Conservation (phyloP, 2,329 filamentous ascomycete genomes). For the Aspergillus brunneoviolaceus region DNA sequence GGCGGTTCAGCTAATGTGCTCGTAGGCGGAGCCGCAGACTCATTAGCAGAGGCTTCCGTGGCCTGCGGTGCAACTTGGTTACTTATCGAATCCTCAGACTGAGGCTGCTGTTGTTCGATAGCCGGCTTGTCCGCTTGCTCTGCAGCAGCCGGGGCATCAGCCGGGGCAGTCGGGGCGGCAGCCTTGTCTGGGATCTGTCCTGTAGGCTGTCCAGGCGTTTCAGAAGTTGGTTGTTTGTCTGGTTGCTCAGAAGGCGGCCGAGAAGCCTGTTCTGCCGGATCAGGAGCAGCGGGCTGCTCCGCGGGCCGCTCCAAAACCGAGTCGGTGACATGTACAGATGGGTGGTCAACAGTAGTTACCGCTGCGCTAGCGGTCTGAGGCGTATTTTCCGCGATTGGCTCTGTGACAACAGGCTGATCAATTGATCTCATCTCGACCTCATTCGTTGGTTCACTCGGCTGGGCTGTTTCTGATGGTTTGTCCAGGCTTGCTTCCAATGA, state of each 20-base stretch:
- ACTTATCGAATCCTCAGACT: neutral
- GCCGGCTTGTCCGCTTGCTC: neutral
- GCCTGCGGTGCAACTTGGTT: neutral
- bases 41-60: neutral
- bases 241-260: slow-evolving; percentile 8
- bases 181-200: neutral
- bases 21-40: neutral
- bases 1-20: neutral
- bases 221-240: neutral
- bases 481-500: slow-evolving; percentile 48
- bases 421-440: slow-evolving; percentile 6
- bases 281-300: slow-evolving; percentile 1
- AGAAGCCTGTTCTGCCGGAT: neutral
- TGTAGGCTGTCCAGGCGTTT: neutral
- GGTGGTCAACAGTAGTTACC: neutral
- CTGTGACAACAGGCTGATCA: neutral
- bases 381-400: neutral
- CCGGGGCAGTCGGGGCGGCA: neutral
- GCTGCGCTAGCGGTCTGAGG: neutral
- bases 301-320: neutral
- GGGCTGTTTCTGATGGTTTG: slow-evolving; percentile 8
- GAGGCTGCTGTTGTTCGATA: neutral
- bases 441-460: slow-evolving; percentile 7
- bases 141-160: neutral
- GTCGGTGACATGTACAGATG: neutral